These are phyloP conservation scores for Dioszegia crocea DNA, from an alignment of 768 basidiomycete genomes.

Conservation along the genomic window DNA sequence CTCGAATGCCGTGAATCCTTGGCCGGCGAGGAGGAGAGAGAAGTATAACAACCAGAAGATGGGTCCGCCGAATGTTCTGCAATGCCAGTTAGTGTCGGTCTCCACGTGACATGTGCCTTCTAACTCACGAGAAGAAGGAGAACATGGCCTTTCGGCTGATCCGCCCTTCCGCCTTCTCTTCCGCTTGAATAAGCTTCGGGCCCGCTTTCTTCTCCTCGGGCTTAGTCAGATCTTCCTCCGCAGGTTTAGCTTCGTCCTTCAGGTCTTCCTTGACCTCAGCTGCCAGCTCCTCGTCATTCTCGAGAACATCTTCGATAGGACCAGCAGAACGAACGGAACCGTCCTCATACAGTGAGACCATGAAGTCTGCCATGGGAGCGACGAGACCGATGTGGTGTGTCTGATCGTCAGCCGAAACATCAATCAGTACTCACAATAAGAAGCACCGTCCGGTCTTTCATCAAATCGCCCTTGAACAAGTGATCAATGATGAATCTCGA, in stretches of 20 bases:
- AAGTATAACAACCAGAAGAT: slow-evolving; percentile 48
- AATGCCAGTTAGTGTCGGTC: slow-evolving; percentile 4
- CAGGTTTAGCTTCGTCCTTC: slow-evolving; percentile 18
- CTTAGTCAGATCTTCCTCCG: slow-evolving; percentile 17
- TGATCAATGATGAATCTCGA: slow-evolving; percentile 57
- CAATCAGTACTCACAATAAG: slow-evolving; percentile 53
- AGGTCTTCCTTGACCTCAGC: slow-evolving; percentile 23
- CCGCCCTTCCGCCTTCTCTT: slow-evolving; percentile 49
- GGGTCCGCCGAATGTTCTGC: slow-evolving; percentile 46
- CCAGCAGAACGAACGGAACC: slow-evolving; percentile 41
- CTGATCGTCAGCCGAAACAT: slow-evolving; percentile 14
- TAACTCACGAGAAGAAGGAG: slow-evolving; percentile 37
- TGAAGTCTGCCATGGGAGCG: slow-evolving; percentile 46
- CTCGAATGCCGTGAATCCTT: slow-evolving; percentile 36
- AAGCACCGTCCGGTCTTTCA: slow-evolving; percentile 57
- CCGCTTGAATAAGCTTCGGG: slow-evolving; percentile 44
- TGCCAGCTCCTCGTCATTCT: slow-evolving; percentile 29
- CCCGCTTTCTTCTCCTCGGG: slow-evolving; percentile 26
- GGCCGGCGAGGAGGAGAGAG: slow-evolving; percentile 35
- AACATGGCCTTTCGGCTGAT: slow-evolving; percentile 42
- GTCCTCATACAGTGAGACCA: slow-evolving; percentile 41
- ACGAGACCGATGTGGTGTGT: slow-evolving; percentile 50
- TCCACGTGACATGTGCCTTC: slow-evolving; percentile 12
- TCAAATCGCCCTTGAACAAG: slow-evolving; percentile 55
- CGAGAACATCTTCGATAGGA: slow-evolving; percentile 33